Evolutionary conservation across 2,329 filamentous ascomycete species (phyloP), one percentile per base, ranked within the genome.

Genomic region (Aspergillus quadrilineatus): DNA sequence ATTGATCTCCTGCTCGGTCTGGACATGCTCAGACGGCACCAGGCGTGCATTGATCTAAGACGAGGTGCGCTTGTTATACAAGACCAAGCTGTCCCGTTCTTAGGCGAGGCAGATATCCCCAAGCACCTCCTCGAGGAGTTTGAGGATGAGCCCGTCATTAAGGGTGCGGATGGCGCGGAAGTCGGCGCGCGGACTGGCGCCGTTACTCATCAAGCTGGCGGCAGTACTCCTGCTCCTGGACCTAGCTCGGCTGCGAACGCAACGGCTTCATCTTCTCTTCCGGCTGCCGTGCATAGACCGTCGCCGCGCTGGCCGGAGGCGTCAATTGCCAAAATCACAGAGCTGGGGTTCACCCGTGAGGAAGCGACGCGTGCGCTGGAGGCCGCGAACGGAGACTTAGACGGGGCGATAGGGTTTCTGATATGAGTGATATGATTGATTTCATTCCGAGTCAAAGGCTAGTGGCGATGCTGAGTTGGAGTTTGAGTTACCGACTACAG

Each of bases 21-120:
- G 42, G 94, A 99, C 73, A 99, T 99, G 90, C 82, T 99, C 60
- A 97, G 96, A 77, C 86, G 94, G 39, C 92, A 97, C 75, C 93
- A 96, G 75, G 94, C 93, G 36, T 89, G 84, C 65, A 93, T 99
- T 67, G 94, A 99, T 72, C 82, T 99, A 10, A 83, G 86, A 61
- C 88, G 88, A 68, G 91, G 94, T 67, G 89, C 87, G 61, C 84
- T 99, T 15, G 83, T 95, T 60, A 96, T 99, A 64, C 89, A 94
- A 67, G 90, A 88, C 55, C 87, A 92, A 63, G 89, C 94, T 64
- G 89, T 99, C 5, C 85, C 89, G 0, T 99, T 99, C 74, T 79
- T 99, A 10, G 89, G 90, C 46, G 94, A 97, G 75, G 89, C 89
- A 2, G 93, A 99, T 63, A 96, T 97, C 51, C 94, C 94, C n/a